Percentiles rank a stretch among this genome's conserved stretches.
Evolutionary conservation across 2,329 filamentous ascomycete genomes (phyloP).

Genomic region (Colletotrichum scovillei): DNA sequence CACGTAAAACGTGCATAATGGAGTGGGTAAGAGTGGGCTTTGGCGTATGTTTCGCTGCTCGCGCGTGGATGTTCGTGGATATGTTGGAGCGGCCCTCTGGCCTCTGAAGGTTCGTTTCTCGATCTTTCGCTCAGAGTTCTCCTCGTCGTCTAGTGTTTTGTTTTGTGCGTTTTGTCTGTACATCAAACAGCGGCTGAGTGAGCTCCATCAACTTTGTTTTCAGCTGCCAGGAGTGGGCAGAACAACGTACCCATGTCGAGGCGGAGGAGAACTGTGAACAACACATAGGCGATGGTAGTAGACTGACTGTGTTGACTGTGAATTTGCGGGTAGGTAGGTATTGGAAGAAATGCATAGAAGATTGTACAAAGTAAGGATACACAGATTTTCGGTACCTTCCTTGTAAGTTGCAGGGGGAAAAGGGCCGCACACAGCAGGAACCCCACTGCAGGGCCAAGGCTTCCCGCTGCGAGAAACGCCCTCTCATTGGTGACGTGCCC

Average conservation of each 20-base stretch:
- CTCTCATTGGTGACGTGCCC: neutral
- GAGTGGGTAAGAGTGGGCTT: constrained; percentile 7
- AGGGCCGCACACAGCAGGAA: constrained; percentile 1
- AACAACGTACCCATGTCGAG: constrained; percentile 14
- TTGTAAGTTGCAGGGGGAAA: neutral
- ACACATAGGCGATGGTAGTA: too few species aligned
- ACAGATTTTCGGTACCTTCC: too few species aligned
- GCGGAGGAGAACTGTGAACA: neutral
- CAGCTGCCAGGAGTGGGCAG: constrained; percentile 3
- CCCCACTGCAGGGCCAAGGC: constrained; percentile 5
- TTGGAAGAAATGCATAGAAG: neutral
- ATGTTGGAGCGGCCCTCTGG: neutral
- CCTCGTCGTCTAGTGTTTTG: neutral
- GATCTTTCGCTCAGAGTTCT: neutral
- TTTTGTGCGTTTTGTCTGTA: neutral
- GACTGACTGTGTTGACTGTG: too few species aligned
- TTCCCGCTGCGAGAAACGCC: constrained; percentile 3
- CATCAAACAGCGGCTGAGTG: constrained; percentile 13
- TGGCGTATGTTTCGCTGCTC: constrained; percentile 3
- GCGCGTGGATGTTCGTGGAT: neutral
- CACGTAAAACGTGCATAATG: constrained; percentile 21
- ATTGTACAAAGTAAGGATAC: neutral
- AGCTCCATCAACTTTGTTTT: neutral
- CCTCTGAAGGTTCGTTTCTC: neutral
- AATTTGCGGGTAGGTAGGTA: neutral